Percentiles rank a stretch among this genome's conserved stretches.
Conservation (phyloP, 192 early-diverging fungal genomes). For the Chytriomyces sp. region DNA sequence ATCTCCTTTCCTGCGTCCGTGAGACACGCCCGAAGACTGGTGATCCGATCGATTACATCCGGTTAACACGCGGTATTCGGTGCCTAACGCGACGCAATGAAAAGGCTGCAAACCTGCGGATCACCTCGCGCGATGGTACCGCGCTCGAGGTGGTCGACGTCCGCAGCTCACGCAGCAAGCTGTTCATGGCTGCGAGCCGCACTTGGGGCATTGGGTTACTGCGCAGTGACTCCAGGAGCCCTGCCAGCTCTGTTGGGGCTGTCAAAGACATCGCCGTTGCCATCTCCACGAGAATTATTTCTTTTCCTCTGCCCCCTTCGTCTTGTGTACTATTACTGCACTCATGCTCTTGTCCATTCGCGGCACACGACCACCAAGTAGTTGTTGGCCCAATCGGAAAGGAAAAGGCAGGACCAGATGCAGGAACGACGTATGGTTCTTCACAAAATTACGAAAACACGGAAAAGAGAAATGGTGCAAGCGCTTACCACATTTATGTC, state of each 20-base stretch:
- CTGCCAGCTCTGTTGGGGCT: background rate
- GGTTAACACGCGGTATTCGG: background rate
- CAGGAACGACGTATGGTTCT: too few species aligned
- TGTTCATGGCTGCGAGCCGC: slow-evolving; percentile 18
- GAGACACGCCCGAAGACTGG: slow-evolving; percentile 44
- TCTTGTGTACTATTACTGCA: too few species aligned
- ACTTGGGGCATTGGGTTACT: slow-evolving; percentile 16
- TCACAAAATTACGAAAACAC: too few species aligned
- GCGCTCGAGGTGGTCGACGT: background rate
- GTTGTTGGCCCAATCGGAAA: too few species aligned
- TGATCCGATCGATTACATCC: slow-evolving; percentile 16
- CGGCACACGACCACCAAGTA: too few species aligned
- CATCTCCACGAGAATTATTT: too few species aligned
- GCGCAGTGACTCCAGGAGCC: slow-evolving; percentile 7
- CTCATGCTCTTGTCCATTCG: too few species aligned
- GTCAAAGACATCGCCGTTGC: background rate
- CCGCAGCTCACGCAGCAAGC: slow-evolving; percentile 8
- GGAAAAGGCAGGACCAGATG: too few species aligned
- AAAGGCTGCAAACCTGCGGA: background rate
- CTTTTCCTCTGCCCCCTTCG: too few species aligned
- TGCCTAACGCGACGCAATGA: background rate
- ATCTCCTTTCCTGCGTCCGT: slow-evolving; percentile 57
- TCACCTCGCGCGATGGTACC: background rate
- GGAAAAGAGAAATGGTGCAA: too few species aligned
- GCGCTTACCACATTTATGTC: too few species aligned